Percentiles rank a stretch among this genome's conserved stretches.
These are phyloP conservation scores for Phaffia tasmanica DNA, from an alignment of 768 basidiomycete genomes.

Conservation along the genomic window DNA sequence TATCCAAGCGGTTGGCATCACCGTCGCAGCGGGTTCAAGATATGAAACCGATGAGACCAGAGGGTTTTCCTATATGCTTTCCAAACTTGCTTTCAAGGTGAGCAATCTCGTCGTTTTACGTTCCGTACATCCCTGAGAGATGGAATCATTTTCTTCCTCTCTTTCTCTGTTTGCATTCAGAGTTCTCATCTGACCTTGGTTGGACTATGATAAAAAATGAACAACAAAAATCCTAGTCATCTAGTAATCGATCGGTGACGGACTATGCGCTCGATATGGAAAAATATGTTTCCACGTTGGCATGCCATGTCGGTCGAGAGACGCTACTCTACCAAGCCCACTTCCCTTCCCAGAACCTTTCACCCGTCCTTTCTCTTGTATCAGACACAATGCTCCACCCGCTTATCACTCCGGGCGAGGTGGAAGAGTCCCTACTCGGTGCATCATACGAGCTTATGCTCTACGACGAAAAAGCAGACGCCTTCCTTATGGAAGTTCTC, in stretches of 20 bases:
- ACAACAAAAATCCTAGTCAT: too few relatives aligned
- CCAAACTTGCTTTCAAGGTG: conserved; percentile 95
- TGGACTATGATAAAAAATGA: conserved; percentile 6
- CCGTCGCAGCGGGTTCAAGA: conserved; percentile 83
- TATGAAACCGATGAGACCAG: conserved; percentile 64
- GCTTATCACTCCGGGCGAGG: conserved; percentile 60
- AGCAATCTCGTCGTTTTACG: conserved; percentile 20
- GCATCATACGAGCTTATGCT: conserved; percentile 85
- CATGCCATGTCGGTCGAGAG: conserved; percentile 81
- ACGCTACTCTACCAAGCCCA: conserved; percentile 97
- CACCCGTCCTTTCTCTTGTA: conserved; percentile 72
- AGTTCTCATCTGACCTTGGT: conserved; percentile 7
- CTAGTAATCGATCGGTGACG: conserved; percentile 55
- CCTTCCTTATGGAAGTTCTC: conserved; percentile 80
- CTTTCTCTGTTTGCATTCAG: not conserved
- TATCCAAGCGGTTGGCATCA: conserved; percentile 86
- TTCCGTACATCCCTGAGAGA: conserved; percentile 1
- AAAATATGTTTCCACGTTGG: conserved; percentile 46
- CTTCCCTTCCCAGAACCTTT: conserved; percentile 72
- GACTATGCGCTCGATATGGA: conserved; percentile 51
- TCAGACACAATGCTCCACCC: conserved; percentile 81
- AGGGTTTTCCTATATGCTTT: conserved; percentile 84
- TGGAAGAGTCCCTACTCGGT: conserved; percentile 71
- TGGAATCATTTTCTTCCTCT: not conserved
- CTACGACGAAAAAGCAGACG: conserved; percentile 75